phyloP scores from a whole-genome alignment of 2,329 filamentous ascomycete species.

The Venturia effusa region DNA sequence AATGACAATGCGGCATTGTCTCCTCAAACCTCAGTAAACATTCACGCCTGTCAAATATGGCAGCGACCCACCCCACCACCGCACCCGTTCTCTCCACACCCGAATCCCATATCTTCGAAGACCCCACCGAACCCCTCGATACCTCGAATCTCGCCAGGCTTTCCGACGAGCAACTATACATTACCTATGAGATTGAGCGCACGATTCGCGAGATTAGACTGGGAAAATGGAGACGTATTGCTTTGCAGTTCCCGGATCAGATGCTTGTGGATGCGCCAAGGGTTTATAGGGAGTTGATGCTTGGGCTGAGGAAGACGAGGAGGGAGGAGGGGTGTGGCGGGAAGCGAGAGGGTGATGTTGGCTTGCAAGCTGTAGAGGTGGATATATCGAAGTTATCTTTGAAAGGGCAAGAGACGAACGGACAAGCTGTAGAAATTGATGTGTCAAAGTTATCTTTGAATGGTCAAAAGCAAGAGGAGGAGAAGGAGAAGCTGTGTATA shows the following conservation, averaged over 20 bases:
- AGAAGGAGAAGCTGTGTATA: constrained; percentile 57
- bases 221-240: constrained; percentile 64
- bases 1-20: too few relatives aligned
- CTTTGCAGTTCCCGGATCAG: constrained; percentile 89
- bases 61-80: neutral
- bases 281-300: constrained; percentile 57
- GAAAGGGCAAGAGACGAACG: constrained; percentile 9
- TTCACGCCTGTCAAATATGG: neutral
- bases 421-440: neutral
- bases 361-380: too few relatives aligned
- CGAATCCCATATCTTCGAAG: constrained; percentile 49
- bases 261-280: constrained; percentile 81
- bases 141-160: constrained; percentile 25
- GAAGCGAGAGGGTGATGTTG: neutral
- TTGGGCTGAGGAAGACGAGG: constrained; percentile 29
- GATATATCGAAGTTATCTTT: too few relatives aligned
- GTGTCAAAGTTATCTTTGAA: neutral
- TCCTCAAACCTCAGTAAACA: neutral
- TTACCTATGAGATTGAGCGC: constrained; percentile 75
- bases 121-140: constrained; percentile 31
- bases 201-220: constrained; percentile 66
- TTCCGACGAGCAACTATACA: constrained; percentile 58
- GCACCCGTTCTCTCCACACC: constrained; percentile 54
- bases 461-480: constrained; percentile 16
- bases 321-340: neutral